Conservation (phyloP, 805 yeast species). For the Zygosaccharomyces rouxii region DNA sequence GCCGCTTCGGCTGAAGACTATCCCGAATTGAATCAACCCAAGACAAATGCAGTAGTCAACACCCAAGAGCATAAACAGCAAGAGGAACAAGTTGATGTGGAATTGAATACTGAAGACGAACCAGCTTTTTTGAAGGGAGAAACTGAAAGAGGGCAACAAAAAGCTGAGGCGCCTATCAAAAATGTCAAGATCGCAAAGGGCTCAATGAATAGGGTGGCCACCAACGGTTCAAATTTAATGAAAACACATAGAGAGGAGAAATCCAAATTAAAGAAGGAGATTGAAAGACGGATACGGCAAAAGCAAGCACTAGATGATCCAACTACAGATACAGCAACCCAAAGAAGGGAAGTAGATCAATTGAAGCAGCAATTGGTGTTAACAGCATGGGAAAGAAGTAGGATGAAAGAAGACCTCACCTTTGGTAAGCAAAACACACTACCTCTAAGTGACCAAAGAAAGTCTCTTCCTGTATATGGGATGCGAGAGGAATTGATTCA, state of each 20-base stretch:
- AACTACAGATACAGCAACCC: constrained; percentile 17
- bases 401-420: constrained; percentile 28
- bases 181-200: constrained; percentile 76
- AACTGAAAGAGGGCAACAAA: constrained; percentile 22
- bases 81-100: constrained; percentile 62
- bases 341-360: constrained; percentile 15
- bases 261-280: constrained; percentile 44
- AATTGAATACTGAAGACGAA: constrained; percentile 53
- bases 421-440: constrained; percentile 40
- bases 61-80: constrained; percentile 18
- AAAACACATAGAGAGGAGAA: constrained; percentile 60
- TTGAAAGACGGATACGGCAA: constrained; percentile 38
- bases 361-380: constrained; percentile 24
- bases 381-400: constrained; percentile 33
- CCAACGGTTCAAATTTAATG: constrained; percentile 65
- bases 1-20: constrained; percentile 62
- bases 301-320: constrained; percentile 32
- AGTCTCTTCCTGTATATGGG: constrained; percentile 68
- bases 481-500: constrained; percentile 58
- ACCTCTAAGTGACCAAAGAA: constrained; percentile 48
- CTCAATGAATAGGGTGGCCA: constrained; percentile 69
- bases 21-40: constrained; percentile 49
- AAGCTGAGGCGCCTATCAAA: constrained; percentile 46
- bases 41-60: constrained; percentile 21
- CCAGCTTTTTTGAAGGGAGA: constrained; percentile 68